These are phyloP conservation scores for Platismatia glauca DNA, from an alignment of 495 filamentous ascomycete species.

Conservation along the genomic window DNA sequence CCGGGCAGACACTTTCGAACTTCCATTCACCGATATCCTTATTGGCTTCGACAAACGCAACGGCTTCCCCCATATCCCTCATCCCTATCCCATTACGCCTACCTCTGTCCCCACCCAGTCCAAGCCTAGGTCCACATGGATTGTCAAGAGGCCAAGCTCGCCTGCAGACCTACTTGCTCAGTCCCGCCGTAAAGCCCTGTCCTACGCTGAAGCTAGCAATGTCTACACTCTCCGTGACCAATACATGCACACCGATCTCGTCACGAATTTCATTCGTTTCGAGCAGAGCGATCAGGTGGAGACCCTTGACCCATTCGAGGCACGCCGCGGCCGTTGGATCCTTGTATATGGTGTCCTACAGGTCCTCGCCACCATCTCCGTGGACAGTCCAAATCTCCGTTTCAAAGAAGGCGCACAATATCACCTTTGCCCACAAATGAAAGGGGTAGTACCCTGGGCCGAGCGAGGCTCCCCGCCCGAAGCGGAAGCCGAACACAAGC, in stretches of 20 bases:
- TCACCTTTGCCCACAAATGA: constrained; percentile 51
- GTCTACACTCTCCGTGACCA: constrained; percentile 45
- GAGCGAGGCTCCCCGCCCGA: constrained; percentile 28
- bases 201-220: constrained; percentile 60
- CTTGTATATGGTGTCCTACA: constrained; percentile 65
- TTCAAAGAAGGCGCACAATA: constrained; percentile 54
- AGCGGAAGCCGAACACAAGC: constrained; percentile 47
- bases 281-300: constrained; percentile 48
- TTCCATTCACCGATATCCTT: constrained; percentile 60
- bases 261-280: constrained; percentile 55
- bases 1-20: constrained; percentile 48
- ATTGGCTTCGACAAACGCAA: constrained; percentile 56
- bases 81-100: constrained; percentile 60
- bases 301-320: constrained; percentile 45
- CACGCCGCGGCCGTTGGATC: constrained; percentile 62
- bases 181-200: constrained; percentile 44
- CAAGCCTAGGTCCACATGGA: constrained; percentile 34
- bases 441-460: constrained; percentile 52
- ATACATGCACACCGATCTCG: constrained; percentile 44
- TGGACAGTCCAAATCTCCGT: constrained; percentile 52
- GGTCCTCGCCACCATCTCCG: constrained; percentile 56
- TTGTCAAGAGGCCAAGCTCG: constrained; percentile 27
- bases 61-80: constrained; percentile 56
- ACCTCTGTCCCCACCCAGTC: constrained; percentile 22
- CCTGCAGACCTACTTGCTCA: constrained; percentile 27